A percentile compares a stretch with the other conserved stretches of the same genome.
Evolutionary conservation across 176 grass and related monocot species (phyloP).

Genomic region (Juncus inflexus): DNA sequence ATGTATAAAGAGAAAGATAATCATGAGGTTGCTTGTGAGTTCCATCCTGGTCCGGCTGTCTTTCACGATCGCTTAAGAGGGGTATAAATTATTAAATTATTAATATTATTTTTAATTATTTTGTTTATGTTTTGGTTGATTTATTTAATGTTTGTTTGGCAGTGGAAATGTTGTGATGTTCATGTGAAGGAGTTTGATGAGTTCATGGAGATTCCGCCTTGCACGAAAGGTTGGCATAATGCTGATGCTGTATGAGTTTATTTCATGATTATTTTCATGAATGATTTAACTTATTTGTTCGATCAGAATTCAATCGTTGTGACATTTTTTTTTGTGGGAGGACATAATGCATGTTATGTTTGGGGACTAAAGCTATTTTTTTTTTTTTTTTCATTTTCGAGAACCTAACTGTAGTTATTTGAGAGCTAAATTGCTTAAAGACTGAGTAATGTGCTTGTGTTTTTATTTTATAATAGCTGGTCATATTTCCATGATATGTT

Average conservation of each 20-base stretch:
- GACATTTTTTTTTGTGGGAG: too few relatives aligned
- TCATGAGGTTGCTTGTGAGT: constrained; percentile 76
- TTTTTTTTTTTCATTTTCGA: too few relatives aligned
- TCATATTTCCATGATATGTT: too few relatives aligned
- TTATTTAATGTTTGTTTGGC: constrained; percentile 11
- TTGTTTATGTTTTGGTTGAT: not conserved
- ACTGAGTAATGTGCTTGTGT: too few relatives aligned
- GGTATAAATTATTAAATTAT: constrained; percentile 36
- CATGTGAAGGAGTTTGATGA: constrained; percentile 97
- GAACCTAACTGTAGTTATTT: too few relatives aligned
- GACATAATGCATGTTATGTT: too few relatives aligned
- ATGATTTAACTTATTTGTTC: too few relatives aligned
- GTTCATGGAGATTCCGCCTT: constrained; percentile 89
- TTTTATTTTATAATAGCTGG: too few relatives aligned
- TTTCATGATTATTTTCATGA: not conserved
- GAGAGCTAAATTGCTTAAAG: too few relatives aligned
- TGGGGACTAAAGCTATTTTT: too few relatives aligned
- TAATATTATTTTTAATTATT: constrained; percentile 5
- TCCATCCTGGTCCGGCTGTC: constrained; percentile 90
- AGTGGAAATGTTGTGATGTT: constrained; percentile 98
- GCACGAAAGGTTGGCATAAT: constrained; percentile 92
- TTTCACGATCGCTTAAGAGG: constrained; percentile 89
- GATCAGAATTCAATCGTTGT: too few relatives aligned
- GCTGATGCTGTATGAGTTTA: constrained; percentile 59
- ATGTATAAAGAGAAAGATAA: constrained; percentile 95